Base-by-base conservation (phyloP, 2,329 filamentous ascomycete genomes). In the Trichophyton simii region DNA sequence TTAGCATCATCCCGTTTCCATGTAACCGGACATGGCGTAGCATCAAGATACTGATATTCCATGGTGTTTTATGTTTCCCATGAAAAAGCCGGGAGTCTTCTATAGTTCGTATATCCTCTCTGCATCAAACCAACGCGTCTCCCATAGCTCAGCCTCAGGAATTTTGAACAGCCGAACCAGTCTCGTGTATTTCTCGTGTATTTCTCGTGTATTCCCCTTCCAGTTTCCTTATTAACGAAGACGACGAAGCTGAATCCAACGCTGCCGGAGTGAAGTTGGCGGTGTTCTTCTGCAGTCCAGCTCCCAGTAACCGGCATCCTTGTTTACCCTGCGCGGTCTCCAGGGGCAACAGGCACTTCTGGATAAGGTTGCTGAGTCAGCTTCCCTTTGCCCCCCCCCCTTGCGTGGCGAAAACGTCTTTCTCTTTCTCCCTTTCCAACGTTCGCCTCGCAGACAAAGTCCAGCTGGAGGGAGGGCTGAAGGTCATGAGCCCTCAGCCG, bases 11-110 rank as follows among this genome's bases (percentile, higher is more conserved):
- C 38, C 57, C 57, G 58, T 50, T 61, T 67, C 50, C 66, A 65
- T 52, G 66, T 67, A 42, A 67, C 65, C 2, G 71, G 72, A 59
- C 73, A 74, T 1, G 73, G 74, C 5, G 73, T 75, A 15, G 64
- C 65, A 63, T 72, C 68, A 28, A 44, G 38, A 20, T 25, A 59
- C 8, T 48, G 9, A 18, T 46, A 59, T 11, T 18, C 57, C 57
- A 59, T 59, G 6, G 44, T 25, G 9, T 54, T 15, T 9, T 13
- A 38, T 54, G 5, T 54, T 15, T 1, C 50, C 11, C 11, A 11
- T 9, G n/a, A 9, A 31, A 54, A 15, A 31, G 13, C 11, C 28
- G 22, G 50, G 7, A 52, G 9, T 8, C 13, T 54, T 48, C 44
- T 48, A 46, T 15, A 48, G 44, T 48, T 22, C 44, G n/a, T 48